Conservation (phyloP, 1,284 basidiomycete genomes). For the Marasmius sp. region DNA sequence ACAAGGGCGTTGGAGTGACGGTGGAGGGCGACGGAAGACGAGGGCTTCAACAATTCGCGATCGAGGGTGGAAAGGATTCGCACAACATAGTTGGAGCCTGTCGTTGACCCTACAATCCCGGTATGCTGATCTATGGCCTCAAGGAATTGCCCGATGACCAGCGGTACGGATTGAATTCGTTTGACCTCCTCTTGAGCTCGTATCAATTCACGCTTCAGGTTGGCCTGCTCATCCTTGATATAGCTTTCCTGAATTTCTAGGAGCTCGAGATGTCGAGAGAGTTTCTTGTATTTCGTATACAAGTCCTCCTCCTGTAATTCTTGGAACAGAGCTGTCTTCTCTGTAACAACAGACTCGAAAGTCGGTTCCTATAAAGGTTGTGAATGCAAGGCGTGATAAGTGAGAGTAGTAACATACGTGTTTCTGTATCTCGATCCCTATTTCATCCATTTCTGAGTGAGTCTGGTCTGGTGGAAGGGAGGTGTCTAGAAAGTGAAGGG, state of each 20-base stretch:
- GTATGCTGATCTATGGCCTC: constrained; percentile 99
- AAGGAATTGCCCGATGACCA: constrained; percentile 99
- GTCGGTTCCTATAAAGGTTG: constrained; percentile 74
- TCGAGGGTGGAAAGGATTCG: constrained; percentile 97
- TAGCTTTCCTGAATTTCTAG: constrained; percentile 96
- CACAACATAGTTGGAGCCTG: constrained; percentile 98
- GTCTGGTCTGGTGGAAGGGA: neutral
- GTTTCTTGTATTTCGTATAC: constrained; percentile 94
- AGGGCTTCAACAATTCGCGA: constrained; percentile 95
- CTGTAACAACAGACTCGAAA: constrained; percentile 82
- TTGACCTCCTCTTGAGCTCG: constrained; percentile 99
- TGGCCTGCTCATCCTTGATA: constrained; percentile 98
- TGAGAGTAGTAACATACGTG: constrained; percentile 51
- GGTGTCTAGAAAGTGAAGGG: constrained; percentile 17
- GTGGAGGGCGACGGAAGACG: constrained; percentile 95
- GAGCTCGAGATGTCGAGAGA: constrained; percentile 90
- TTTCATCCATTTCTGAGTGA: constrained; percentile 62
- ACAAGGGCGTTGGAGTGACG: constrained; percentile 98
- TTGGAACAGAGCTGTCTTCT: constrained; percentile 84
- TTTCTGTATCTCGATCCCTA: constrained; percentile 82
- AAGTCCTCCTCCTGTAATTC: constrained; percentile 91
- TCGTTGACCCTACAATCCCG: constrained; percentile 97
- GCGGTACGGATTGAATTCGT: constrained; percentile 97
- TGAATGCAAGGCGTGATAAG: neutral
- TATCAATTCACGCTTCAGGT: constrained; percentile 96